phyloP scores from a whole-genome alignment of 208 protist genomes.

The Herpetomonas samuelpessoai region DNA sequence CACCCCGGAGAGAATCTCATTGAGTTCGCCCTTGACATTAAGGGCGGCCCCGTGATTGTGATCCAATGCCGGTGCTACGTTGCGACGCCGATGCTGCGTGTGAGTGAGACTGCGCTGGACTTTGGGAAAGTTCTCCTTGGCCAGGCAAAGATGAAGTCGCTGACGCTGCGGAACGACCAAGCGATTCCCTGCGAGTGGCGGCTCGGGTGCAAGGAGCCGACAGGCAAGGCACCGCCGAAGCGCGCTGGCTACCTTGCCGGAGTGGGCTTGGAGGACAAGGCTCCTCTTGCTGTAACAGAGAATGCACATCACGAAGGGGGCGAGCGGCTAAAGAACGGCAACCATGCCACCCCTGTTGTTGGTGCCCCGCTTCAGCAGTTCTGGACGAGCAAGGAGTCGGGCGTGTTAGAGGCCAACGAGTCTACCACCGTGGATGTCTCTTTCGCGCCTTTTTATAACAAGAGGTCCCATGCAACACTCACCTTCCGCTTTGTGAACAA shows the following conservation, averaged over 20 bases:
- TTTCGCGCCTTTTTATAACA: slow-evolving; percentile 36
- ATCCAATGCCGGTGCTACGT: slow-evolving; percentile 90
- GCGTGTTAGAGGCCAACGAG: slow-evolving; percentile 64
- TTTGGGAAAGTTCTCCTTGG: slow-evolving; percentile 91
- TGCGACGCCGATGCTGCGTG: slow-evolving; percentile 78
- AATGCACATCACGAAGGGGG: too few relatives aligned
- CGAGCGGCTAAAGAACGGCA: slow-evolving; percentile 8
- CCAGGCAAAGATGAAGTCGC: slow-evolving; percentile 71
- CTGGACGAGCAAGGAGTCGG: slow-evolving; percentile 54
- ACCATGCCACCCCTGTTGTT: too few relatives aligned
- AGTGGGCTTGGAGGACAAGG: background rate
- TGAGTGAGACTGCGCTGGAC: slow-evolving; percentile 64
- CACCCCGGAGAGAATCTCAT: slow-evolving; percentile 60
- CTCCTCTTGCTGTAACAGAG: too few relatives aligned
- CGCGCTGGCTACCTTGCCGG: background rate
- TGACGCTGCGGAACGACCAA: slow-evolving; percentile 87
- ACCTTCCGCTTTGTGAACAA: slow-evolving; percentile 11
- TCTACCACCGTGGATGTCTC: slow-evolving; percentile 61
- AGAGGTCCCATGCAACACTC: slow-evolving; percentile 1
- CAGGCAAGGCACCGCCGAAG: slow-evolving; percentile 8
- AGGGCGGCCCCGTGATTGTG: slow-evolving; percentile 79
- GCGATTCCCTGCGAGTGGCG: slow-evolving; percentile 89
- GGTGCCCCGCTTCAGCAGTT: slow-evolving; percentile 45
- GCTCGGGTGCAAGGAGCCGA: slow-evolving; percentile 41
- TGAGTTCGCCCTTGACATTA: slow-evolving; percentile 82